Base-by-base conservation (phyloP, 1,284 basidiomycete genomes). In the Fomes fomentarius region DNA sequence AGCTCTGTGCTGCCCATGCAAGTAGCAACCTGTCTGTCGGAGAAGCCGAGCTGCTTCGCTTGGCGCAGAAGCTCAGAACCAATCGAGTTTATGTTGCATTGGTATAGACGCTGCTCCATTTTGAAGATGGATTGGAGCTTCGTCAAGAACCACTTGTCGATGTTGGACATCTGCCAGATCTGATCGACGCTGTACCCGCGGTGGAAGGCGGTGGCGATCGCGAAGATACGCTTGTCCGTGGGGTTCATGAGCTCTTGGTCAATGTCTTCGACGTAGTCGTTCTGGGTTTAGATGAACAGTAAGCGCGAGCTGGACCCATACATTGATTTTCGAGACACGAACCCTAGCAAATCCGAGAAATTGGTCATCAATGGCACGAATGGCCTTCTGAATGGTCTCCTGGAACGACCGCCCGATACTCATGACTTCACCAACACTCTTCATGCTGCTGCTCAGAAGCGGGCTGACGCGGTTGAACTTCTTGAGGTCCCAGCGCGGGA, bases 401-500 rank as follows among this genome's bases (percentile, higher is more conserved):
- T 98, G 96, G 66, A 99, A 99, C 11, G 94, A 97, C 63, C 96
- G 83, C 22, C 96, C 97, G 63, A 99, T 98, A 61, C 92, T 93
- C 97, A 99, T 99, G 53, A 99, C 96, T 74, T 99, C 96, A 52
- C 96, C 96, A 6, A 99, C 97, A 68, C 91, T 94, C 85, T 99
- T 99, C 96, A 99, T 98, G 72, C 91, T 93, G 63, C 90, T 93
- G 70, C 92, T 93, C 47, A 98, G 77, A 42, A 92, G 79, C 53
- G 86, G 85, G 70, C 91, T 94, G 63, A 98, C 95, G 40, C 95
- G 85, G 66, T 72, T 93, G 77, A 99, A 99, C 82, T 99, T 99
- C 74, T 96, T 96, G 69, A 98, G 77, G 75, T 99, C 96, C 96
- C 96, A 99, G 60, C 96, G 89, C 49, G 96, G 96, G 68, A 99